These are phyloP conservation scores for Saccharomycopsis crataegensis DNA, from an alignment of 1,139 yeast genomes.

Conservation along the genomic window DNA sequence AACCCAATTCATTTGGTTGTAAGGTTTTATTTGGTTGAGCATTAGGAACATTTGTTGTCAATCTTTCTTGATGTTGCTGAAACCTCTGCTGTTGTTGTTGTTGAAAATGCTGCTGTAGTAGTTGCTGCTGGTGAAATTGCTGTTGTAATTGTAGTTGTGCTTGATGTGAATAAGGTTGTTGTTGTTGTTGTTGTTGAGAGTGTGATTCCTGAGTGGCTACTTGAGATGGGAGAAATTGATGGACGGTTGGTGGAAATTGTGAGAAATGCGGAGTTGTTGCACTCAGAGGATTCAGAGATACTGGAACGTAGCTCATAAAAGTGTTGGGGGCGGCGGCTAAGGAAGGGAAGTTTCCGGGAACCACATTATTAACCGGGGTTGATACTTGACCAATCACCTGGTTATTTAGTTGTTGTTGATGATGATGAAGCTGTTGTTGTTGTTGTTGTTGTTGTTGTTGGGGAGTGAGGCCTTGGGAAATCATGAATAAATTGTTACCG, in stretches of 20 bases:
- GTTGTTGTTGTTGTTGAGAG: slow-evolving; percentile 23
- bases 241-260: slow-evolving; percentile 1
- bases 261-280: neutral
- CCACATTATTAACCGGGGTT: too few species aligned
- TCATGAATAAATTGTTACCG: too few species aligned
- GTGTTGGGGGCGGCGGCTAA: too few species aligned
- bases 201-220: slow-evolving; percentile 18
- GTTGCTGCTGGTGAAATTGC: slow-evolving; percentile 24
- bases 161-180: slow-evolving; percentile 20
- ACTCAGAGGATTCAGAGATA: neutral
- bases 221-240: neutral
- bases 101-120: slow-evolving; percentile 24
- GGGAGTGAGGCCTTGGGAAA: neutral
- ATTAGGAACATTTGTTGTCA: neutral
- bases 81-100: slow-evolving; percentile 26
- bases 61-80: slow-evolving; percentile 18
- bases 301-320: neutral
- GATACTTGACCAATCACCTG: too few species aligned
- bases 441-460: neutral
- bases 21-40: too few species aligned
- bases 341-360: too few species aligned
- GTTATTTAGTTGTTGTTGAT: neutral
- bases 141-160: slow-evolving; percentile 22
- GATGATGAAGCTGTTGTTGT: neutral
- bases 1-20: too few species aligned